Evolutionary conservation across 331 rosid species (phyloP), one percentile per base, ranked within the genome.

Genomic region (Telfairia occidentalis): DNA sequence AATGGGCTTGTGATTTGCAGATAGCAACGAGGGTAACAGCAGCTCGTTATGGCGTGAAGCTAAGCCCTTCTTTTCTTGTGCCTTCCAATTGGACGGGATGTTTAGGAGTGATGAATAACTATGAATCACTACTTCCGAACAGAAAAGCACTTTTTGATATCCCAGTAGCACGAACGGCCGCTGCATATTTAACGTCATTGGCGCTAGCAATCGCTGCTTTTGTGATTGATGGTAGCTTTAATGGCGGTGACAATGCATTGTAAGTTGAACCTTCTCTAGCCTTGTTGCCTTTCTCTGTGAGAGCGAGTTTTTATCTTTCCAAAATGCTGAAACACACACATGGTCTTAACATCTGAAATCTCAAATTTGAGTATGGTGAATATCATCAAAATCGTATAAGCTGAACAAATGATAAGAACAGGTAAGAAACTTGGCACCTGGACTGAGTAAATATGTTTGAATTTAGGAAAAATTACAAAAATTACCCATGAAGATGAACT

Each of bases 11-110:
- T 46, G 75, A 71, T 66, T 71, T 83, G 82, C 84, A 93, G 98
- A 78, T 91, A 83, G 84, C 97, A 78, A 91, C 98, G 3, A 88
- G 98, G 85, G 82, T 93, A 46, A 89, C 94, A 1, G 97, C 96
- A 16, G 96, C 95, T 61, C 86, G 84, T 3, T 87, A 84, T 63
- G 92, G 96, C 76, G 96, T 93, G 57, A 91, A 91, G 82, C 94
- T 93, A 40, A 90, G 97, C 78, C 98, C 98, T 59, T 93, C 98
- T 32, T 93, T 93, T 78, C 85, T 93, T 46, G 97, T 93, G 66
- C 97, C 98, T 52, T 91, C 98, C 10, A 93, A 76, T 78, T 93
- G 97, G 98, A 93, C 97, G 1, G 98, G 97, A 45, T 93, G 96
- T 80, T 65, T 91, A 72, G 98, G 98, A 78, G 97, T 91, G 82